phyloP scores from a whole-genome alignment of 768 basidiomycete species.

The Kockovaella imperatae region DNA sequence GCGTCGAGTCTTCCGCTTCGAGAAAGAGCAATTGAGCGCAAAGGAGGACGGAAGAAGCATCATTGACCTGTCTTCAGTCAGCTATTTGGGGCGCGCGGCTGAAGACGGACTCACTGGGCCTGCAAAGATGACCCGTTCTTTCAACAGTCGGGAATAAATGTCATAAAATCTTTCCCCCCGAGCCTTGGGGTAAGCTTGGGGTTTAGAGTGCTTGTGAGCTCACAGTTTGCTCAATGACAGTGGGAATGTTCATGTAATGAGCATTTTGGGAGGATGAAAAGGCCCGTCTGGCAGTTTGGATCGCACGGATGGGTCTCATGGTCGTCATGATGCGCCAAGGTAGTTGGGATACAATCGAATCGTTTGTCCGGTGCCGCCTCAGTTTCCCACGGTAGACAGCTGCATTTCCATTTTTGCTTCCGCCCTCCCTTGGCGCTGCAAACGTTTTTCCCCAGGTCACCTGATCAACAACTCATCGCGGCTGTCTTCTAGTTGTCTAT shows the following conservation, averaged over 20 bases:
- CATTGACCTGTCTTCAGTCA: slow-evolving; percentile 59
- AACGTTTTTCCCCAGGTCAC: too few relatives aligned
- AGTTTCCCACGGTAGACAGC: too few relatives aligned
- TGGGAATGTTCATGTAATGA: too few relatives aligned
- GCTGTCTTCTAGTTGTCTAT: too few relatives aligned
- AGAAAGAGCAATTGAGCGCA: slow-evolving; percentile 91
- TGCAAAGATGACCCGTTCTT: slow-evolving; percentile 92
- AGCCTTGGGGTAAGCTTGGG: slow-evolving; percentile 24
- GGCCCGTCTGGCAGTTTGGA: too few relatives aligned
- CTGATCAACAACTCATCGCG: too few relatives aligned
- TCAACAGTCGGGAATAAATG: slow-evolving; percentile 85
- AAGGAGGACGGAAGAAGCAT: slow-evolving; percentile 75
- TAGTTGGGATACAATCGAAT: too few relatives aligned
- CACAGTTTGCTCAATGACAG: slow-evolving; percentile 2
- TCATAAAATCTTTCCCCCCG: slow-evolving; percentile 56
- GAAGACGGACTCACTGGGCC: slow-evolving; percentile 62
- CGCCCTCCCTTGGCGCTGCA: too few relatives aligned
- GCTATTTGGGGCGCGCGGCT: neutral
- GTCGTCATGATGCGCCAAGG: neutral
- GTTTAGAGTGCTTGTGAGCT: too few relatives aligned
- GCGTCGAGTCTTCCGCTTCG: slow-evolving; percentile 88
- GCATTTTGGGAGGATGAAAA: too few relatives aligned
- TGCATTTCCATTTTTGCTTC: too few relatives aligned
- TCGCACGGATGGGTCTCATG: neutral
- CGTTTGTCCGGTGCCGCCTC: too few relatives aligned